These are phyloP conservation scores for Candida maltosa DNA, from an alignment of 805 yeast species.

Conservation along the genomic window DNA sequence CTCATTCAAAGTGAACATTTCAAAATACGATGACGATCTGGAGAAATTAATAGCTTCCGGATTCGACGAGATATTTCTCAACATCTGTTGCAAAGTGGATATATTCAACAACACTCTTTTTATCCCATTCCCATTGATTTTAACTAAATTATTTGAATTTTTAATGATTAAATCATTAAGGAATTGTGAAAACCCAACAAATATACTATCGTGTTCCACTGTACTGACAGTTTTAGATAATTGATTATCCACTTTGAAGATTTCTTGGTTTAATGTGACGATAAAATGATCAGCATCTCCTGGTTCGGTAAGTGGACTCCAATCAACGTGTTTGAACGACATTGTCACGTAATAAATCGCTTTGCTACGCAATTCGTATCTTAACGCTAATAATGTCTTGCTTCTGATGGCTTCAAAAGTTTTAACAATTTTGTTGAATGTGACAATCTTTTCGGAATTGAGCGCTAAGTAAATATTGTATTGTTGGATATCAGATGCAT, in stretches of 20 bases:
- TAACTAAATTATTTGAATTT: constrained; percentile 48
- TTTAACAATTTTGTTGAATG: constrained; percentile 35
- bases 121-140: constrained; percentile 57
- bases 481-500: constrained; percentile 16
- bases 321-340: constrained; percentile 46
- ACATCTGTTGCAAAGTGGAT: constrained; percentile 64
- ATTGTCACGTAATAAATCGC: constrained; percentile 49
- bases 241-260: constrained; percentile 44
- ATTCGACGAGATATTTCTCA: constrained; percentile 51
- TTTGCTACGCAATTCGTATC: constrained; percentile 56
- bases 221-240: constrained; percentile 34
- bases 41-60: constrained; percentile 55
- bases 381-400: constrained; percentile 43
- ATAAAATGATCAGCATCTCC: constrained; percentile 60
- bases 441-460: constrained; percentile 22
- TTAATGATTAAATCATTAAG: constrained; percentile 50
- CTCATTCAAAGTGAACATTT: constrained; percentile 49
- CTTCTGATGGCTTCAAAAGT: constrained; percentile 33
- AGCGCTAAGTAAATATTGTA: constrained; percentile 32
- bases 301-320: constrained; percentile 50
- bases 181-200: constrained; percentile 48
- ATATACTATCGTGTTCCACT: constrained; percentile 25
- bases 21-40: constrained; percentile 53
- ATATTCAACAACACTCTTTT: constrained; percentile 59
- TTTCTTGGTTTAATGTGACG: constrained; percentile 47